Base-by-base conservation (phyloP, 345 rosid species). In the Diplotaxis tenuifolia region DNA sequence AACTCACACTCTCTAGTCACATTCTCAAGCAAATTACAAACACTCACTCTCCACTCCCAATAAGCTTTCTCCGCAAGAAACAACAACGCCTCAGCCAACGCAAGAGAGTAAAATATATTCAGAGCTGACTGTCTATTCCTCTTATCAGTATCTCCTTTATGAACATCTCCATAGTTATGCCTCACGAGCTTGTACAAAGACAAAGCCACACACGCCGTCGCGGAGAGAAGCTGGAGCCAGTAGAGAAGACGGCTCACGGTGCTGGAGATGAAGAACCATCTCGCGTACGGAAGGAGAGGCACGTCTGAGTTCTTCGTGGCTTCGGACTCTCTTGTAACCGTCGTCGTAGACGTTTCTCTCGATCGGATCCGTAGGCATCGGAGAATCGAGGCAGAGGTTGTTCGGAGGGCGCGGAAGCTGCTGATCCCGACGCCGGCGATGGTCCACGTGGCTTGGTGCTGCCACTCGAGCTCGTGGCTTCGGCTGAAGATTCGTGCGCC, bases 391-490 rank as follows among this genome's bases (percentile, higher is more conserved):
- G 75, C 76, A 0, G 94, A 77, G 68, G 84, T 83, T 0, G 90
- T 82, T 38, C 78, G 84, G 47, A 93, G 34, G 0, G 85, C 92
- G 0, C 89, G 80, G 66, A 93, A 93, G 80, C 97, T 90, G 73
- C 70, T 86, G 47, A 86, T 82, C n/a, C 97, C 93, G 0, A 83
- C 89, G 52, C 82, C 89, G 1, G 96, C 23, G 2, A 89, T 68
- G 1, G 97, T 82, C 98, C 96, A 89, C 2, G 98, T 91, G 14
- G 91, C 91, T 34, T 93, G 96, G 58, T 89, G 93, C 66, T 93
- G 98, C 97, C 96, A 93, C 74, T 93, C 98, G 3, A 93, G 92
- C 82, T 93, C 97, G 31, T 86, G 96, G 65, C 97, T 91, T 61
- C 97, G 78, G 83, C 98, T 87, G 80, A 87, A 93, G 28, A 90